Conservation (phyloP, 768 basidiomycete genomes). For the Amanita pseudoporphyria region DNA sequence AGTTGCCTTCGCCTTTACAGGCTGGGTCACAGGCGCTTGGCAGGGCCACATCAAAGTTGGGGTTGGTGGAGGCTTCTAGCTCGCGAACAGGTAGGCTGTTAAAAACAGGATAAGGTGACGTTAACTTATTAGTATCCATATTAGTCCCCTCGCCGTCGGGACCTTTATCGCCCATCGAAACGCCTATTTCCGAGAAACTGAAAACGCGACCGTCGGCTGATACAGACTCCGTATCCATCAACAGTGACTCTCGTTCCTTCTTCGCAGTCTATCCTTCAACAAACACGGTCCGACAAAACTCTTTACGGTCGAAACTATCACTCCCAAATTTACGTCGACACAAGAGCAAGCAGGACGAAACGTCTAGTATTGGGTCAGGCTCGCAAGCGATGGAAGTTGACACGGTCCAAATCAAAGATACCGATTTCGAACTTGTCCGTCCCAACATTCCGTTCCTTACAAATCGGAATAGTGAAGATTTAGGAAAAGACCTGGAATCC, state of each 20-base stretch:
- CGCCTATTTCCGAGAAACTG: neutral
- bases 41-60: neutral
- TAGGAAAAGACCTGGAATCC: slow-evolving; percentile 26
- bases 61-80: neutral
- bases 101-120: neutral
- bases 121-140: neutral
- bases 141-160: slow-evolving; percentile 4
- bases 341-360: slow-evolving; percentile 27
- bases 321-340: slow-evolving; percentile 55
- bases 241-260: slow-evolving; percentile 24
- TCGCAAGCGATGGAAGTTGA: slow-evolving; percentile 29
- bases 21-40: neutral
- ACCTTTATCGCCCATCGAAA: slow-evolving; percentile 7
- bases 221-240: slow-evolving; percentile 19
- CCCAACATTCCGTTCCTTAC: slow-evolving; percentile 40
- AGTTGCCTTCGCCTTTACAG: neutral
- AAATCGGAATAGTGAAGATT: slow-evolving; percentile 44
- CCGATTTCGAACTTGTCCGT: slow-evolving; percentile 72
- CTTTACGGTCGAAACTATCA: slow-evolving; percentile 56
- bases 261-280: slow-evolving; percentile 28
- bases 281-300: slow-evolving; percentile 24
- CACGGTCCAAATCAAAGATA: slow-evolving; percentile 67
- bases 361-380: slow-evolving; percentile 14
- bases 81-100: neutral
- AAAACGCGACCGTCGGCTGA: slow-evolving; percentile 14